Percentiles rank a stretch among this genome's conserved stretches.
Evolutionary conservation across 352 stramenopile genomes (phyloP).

Genomic region (Globisporangium spinosum): DNA sequence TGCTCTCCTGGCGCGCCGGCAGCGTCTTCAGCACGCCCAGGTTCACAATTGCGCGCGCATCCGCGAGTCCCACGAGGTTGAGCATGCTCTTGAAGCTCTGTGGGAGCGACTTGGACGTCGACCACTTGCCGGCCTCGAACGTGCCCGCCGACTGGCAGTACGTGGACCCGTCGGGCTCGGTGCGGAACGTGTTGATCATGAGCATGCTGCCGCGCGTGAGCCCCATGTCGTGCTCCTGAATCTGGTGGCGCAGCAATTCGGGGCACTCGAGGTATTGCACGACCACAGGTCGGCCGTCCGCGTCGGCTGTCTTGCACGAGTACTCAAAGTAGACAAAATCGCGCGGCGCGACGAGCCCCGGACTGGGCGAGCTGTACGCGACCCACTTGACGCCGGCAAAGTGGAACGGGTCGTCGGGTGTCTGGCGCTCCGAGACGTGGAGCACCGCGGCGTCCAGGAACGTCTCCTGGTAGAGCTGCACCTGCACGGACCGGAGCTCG

Average conservation of each 20-base stretch:
- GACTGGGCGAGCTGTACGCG: conserved; percentile 26
- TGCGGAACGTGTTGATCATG: conserved; percentile 17
- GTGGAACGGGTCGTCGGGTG: conserved; percentile 30
- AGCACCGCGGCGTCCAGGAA: conserved; percentile 49
- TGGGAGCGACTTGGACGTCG: conserved; percentile 1
- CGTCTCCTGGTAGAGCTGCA: conserved; percentile 41
- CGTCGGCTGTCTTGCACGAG: conserved; percentile 29
- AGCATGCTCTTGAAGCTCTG: conserved; percentile 6
- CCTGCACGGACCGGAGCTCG: conserved; percentile 28
- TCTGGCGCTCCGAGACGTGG: conserved; percentile 30
- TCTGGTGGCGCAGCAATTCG: conserved; percentile 21
- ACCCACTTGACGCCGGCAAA: conserved; percentile 52
- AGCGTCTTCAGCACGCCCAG: conserved; percentile 14
- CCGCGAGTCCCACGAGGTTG: conserved; percentile 12
- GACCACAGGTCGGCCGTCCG: conserved; percentile 29
- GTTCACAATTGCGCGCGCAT: conserved; percentile 15
- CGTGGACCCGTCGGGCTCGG: not conserved
- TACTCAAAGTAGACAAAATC: conserved; percentile 45
- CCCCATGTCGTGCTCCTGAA: conserved; percentile 35
- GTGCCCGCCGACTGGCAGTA: conserved; percentile 13
- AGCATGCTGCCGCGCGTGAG: conserved; percentile 14
- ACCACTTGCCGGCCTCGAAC: not conserved
- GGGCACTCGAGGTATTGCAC: conserved; percentile 17
- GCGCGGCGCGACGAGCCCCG: conserved; percentile 26
- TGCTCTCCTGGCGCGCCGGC: not conserved